Evolutionary conservation across 306 rosid species (phyloP).

Genomic region (Lagenaria siceraria): DNA sequence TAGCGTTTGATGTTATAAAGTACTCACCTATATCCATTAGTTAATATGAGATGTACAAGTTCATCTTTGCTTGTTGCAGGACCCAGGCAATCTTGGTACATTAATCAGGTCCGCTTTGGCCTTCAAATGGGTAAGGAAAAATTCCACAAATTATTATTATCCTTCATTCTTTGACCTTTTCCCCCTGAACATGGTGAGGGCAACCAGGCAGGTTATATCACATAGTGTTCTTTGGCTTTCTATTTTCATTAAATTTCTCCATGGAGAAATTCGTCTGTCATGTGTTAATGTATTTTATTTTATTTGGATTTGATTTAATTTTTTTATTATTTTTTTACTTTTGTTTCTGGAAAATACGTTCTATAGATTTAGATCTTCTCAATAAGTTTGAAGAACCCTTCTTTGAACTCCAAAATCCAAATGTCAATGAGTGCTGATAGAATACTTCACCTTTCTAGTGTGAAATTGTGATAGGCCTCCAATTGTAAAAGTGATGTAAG

Average conservation of each 20-base stretch:
- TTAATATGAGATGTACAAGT: background rate
- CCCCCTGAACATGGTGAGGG: background rate
- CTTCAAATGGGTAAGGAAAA: slow-evolving; percentile 71
- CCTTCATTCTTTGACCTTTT: background rate
- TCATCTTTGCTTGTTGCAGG: slow-evolving; percentile 40
- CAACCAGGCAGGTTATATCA: background rate
- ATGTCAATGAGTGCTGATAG: background rate
- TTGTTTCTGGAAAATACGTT: background rate
- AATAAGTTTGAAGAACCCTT: background rate
- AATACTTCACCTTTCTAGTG: background rate
- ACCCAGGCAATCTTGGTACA: slow-evolving; percentile 87
- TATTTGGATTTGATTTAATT: no score
- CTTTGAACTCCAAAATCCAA: background rate
- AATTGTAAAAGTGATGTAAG: no score
- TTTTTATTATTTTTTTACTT: background rate
- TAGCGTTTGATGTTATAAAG: background rate
- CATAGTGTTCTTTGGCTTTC: background rate
- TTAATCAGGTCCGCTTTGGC: slow-evolving; percentile 82
- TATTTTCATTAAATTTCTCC: background rate
- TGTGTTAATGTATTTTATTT: background rate
- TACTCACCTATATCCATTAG: background rate
- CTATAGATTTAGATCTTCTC: background rate
- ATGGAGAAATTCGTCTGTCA: background rate
- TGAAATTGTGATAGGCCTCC: background rate
- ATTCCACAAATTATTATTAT: background rate